Evolutionary conservation across 2,329 filamentous ascomycete species (phyloP).

Genomic region (Chrysosporium keratinophilum): DNA sequence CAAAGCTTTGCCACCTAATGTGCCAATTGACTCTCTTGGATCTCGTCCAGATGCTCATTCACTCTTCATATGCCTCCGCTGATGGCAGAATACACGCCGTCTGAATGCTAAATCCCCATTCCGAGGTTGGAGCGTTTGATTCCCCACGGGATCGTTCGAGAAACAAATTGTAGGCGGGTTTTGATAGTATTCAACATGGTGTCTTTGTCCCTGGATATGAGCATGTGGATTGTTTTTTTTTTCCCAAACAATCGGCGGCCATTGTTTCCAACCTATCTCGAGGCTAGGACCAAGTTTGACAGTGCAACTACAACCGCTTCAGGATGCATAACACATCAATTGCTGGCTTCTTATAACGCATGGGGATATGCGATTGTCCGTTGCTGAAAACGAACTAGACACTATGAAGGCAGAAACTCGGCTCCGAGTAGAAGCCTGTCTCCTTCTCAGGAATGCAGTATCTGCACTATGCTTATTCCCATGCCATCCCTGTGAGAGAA

Average conservation of each 20-base stretch:
- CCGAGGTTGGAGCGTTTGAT: neutral
- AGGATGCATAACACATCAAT: conserved; percentile 9
- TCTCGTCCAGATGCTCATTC: neutral
- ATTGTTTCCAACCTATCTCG: conserved; percentile 9
- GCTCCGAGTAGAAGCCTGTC: conserved; percentile 1
- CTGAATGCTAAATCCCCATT: neutral
- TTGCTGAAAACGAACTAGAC: conserved; percentile 8
- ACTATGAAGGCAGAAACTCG: conserved; percentile 1
- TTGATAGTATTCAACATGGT: neutral
- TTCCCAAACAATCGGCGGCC: conserved; percentile 2
- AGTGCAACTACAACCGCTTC: conserved; percentile 15
- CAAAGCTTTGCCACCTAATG: conserved; percentile 8
- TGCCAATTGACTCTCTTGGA: neutral
- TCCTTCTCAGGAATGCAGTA: neutral
- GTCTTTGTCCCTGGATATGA: neutral
- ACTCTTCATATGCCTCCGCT: neutral
- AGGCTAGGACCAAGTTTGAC: conserved; percentile 5
- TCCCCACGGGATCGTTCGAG: neutral
- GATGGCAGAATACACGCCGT: neutral
- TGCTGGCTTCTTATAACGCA: conserved; percentile 10
- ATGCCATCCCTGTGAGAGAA: neutral
- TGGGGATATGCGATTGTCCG: conserved; percentile 12
- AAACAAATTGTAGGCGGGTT: neutral
- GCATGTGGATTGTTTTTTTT: conserved; percentile 1
- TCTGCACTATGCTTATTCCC: neutral